Evolutionary conservation across 192 early-diverging fungal genomes (phyloP).

Genomic region (Geosiphon pyriformis): DNA sequence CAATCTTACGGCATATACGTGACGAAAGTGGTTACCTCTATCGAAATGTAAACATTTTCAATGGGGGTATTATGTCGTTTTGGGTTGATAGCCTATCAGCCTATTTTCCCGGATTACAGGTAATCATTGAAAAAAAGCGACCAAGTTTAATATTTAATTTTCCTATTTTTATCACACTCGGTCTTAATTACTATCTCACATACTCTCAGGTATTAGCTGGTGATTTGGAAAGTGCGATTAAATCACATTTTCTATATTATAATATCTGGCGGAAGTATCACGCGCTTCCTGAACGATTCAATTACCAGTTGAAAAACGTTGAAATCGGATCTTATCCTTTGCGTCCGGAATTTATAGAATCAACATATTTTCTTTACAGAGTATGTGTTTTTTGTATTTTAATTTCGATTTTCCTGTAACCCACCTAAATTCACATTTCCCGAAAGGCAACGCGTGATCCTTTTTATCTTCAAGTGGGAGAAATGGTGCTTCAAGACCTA

Average conservation of each 20-base stretch:
- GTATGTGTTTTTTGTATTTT: conserved; percentile 30
- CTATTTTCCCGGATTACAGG: conserved; percentile 90
- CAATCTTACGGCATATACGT: conserved; percentile 55
- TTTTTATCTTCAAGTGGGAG: conserved; percentile 87
- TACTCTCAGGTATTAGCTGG: conserved; percentile 75
- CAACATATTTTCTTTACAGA: conserved; percentile 85
- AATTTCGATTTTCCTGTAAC: not conserved
- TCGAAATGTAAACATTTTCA: conserved; percentile 80
- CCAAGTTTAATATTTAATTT: too few relatives aligned
- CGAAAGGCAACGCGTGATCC: conserved; percentile 76
- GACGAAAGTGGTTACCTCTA: conserved; percentile 76
- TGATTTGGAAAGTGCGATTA: conserved; percentile 79
- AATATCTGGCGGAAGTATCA: conserved; percentile 84
- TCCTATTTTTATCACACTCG: too few relatives aligned
- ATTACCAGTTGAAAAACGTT: conserved; percentile 59
- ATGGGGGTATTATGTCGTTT: conserved; percentile 53
- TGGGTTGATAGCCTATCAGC: conserved; percentile 91
- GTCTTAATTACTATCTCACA: too few relatives aligned
- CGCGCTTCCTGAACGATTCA: conserved; percentile 84
- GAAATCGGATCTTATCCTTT: conserved; percentile 76
- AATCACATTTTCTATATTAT: conserved; percentile 74
- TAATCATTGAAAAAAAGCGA: too few relatives aligned
- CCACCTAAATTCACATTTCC: not conserved
- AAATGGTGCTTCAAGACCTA: conserved; percentile 78
- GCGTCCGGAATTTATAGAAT: conserved; percentile 92